Conservation (phyloP, 2,329 filamentous ascomycete genomes). For the Colletotrichum gloeosporioides region DNA sequence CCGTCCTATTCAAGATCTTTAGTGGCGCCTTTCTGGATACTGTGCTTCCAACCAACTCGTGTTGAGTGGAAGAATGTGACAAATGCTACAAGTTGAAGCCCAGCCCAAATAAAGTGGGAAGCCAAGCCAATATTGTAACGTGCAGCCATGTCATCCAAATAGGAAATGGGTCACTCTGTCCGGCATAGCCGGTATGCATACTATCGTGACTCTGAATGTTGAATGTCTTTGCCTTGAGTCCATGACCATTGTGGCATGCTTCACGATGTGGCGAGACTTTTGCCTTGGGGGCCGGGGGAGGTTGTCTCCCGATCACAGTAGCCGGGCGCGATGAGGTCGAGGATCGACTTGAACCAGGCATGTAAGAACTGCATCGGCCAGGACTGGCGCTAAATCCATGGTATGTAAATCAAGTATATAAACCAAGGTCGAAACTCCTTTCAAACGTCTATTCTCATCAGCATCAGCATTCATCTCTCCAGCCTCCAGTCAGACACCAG, state of each 20-base stretch:
- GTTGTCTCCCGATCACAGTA: not conserved
- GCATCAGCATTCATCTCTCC: not conserved
- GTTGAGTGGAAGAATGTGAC: not conserved
- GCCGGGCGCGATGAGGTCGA: not conserved
- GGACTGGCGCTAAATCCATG: not conserved
- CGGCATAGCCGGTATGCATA: not conserved
- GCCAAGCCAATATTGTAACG: constrained; percentile 4
- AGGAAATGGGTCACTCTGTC: not conserved
- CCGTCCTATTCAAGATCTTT: not conserved
- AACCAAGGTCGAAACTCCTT: not conserved
- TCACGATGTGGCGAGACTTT: not conserved
- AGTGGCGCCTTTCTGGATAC: not conserved
- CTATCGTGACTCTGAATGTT: not conserved
- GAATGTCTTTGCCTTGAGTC: not conserved
- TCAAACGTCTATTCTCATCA: not conserved
- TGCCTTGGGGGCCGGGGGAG: not conserved
- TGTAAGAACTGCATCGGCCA: not conserved
- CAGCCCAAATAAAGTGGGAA: not conserved
- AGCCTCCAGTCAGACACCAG: not conserved
- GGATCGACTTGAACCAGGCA: not conserved
- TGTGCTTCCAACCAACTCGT: not conserved
- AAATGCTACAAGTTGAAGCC: not conserved
- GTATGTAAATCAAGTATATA: not conserved
- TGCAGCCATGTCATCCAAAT: not conserved
- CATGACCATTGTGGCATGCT: not conserved